Conservation (phyloP, 768 basidiomycete genomes). For the Suillus brevipes region DNA sequence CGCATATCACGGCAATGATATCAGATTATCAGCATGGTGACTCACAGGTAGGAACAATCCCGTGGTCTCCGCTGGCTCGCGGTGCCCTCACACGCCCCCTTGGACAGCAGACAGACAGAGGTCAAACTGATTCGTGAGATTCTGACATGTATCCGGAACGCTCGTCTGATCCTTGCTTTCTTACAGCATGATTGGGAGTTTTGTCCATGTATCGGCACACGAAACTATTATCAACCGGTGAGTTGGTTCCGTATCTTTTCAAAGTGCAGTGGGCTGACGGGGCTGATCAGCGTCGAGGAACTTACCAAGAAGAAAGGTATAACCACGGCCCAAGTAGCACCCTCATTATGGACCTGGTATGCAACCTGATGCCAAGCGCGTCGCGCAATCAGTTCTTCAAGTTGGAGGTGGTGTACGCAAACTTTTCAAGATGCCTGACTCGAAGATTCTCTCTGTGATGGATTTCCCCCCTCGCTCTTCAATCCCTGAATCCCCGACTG, state of each 20-base stretch:
- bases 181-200: conserved; percentile 25
- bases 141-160: background rate
- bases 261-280: background rate
- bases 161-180: conserved; percentile 7
- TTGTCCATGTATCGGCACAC: conserved; percentile 23
- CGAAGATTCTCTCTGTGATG: no score
- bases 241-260: background rate
- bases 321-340: conserved; percentile 45
- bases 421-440: no score
- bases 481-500: no score
- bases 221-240: conserved; percentile 30
- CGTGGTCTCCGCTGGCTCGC: conserved; percentile 44
- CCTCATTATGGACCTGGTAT: background rate
- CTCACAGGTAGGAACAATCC: conserved; percentile 32
- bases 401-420: no score
- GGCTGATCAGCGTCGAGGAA: conserved; percentile 37
- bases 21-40: background rate
- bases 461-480: no score
- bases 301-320: conserved; percentile 37
- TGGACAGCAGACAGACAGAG: conserved; percentile 28
- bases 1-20: background rate
- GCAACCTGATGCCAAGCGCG: no score
- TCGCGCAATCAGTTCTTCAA: no score
- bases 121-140: conserved; percentile 25
- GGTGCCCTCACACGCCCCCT: conserved; percentile 37